Conservation (phyloP, 176 grass and related monocot genomes). For the Eragrostis curvula region DNA sequence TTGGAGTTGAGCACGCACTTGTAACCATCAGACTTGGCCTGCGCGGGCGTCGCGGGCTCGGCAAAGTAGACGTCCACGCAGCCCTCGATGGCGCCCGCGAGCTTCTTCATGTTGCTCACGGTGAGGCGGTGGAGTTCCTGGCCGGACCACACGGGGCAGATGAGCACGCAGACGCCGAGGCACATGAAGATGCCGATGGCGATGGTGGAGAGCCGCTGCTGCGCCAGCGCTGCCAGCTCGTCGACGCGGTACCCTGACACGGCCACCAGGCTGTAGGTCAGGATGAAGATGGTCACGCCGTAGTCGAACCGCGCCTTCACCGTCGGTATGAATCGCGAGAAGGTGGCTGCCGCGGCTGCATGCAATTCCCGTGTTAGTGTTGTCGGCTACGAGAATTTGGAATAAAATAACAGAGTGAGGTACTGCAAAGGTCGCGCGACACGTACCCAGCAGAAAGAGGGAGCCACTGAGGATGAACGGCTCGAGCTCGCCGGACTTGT, state of each 20-base stretch:
- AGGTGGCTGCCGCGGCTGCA: constrained; percentile 78
- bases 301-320: constrained; percentile 92
- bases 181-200: constrained; percentile 72
- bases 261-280: constrained; percentile 86
- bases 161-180: constrained; percentile 59
- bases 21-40: constrained; percentile 59
- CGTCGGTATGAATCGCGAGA: constrained; percentile 84
- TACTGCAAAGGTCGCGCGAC: neutral
- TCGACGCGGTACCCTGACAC: constrained; percentile 92
- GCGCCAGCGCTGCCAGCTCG: constrained; percentile 51
- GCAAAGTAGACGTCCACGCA: constrained; percentile 72
- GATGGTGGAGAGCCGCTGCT: constrained; percentile 69
- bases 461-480: constrained; percentile 65
- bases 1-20: constrained; percentile 91
- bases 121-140: constrained; percentile 76
- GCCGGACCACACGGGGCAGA: constrained; percentile 86
- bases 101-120: constrained; percentile 81
- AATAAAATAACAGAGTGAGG: neutral
- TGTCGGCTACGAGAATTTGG: neutral
- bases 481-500: constrained; percentile 66
- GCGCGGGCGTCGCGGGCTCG: neutral
- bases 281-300: constrained; percentile 93
- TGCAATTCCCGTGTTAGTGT: neutral
- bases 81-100: constrained; percentile 64
- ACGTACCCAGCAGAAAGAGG: constrained; percentile 80